Evolutionary conservation across 441 rosid species (phyloP).

Genomic region (Kokia cookei): DNA sequence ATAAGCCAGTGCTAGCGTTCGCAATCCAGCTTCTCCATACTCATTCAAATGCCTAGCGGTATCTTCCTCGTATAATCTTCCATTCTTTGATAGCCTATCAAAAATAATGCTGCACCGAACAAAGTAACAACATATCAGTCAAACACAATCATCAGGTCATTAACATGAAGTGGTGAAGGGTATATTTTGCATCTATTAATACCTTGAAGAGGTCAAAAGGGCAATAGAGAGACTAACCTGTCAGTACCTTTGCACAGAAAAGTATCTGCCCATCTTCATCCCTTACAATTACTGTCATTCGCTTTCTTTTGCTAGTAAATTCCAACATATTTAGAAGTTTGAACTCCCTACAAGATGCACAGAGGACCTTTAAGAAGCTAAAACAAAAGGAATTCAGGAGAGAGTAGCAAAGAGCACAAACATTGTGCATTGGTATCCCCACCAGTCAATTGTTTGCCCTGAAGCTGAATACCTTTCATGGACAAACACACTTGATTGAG

Average conservation of each 20-base stretch:
- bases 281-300: conserved; percentile 85
- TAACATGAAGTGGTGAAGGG: background rate
- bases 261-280: conserved; percentile 79
- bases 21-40: conserved; percentile 93
- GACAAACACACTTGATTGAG: conserved; percentile 75
- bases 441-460: conserved; percentile 69
- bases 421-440: conserved; percentile 10
- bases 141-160: conserved; percentile 4
- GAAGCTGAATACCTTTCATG: conserved; percentile 50
- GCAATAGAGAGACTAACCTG: conserved; percentile 47
- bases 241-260: conserved; percentile 97
- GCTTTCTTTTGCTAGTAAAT: conserved; percentile 93
- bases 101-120: conserved; percentile 67
- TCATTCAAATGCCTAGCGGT: conserved; percentile 83
- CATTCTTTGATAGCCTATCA: conserved; percentile 83
- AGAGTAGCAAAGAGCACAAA: conserved; percentile 12
- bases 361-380: conserved; percentile 10
- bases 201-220: background rate
- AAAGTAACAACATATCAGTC: conserved; percentile 13
- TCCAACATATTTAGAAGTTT: conserved; percentile 87
- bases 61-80: conserved; percentile 54
- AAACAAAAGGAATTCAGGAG: conserved; percentile 4
- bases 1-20: conserved; percentile 86
- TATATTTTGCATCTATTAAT: background rate
- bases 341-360: conserved; percentile 62